Conservation (phyloP, 768 basidiomycete species). For the Auricularia sp. region DNA sequence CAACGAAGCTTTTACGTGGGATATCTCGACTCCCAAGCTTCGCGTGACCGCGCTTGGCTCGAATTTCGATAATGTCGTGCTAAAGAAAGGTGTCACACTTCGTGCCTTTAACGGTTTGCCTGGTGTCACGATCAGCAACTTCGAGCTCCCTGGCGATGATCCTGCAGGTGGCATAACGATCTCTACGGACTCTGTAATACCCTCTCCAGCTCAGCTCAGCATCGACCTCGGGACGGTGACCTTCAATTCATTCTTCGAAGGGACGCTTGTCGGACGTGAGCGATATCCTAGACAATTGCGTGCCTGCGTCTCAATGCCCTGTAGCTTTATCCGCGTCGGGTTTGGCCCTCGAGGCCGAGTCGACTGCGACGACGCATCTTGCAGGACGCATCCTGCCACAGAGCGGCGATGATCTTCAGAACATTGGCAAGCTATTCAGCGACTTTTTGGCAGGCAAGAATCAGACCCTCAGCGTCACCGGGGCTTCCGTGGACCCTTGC, state of each 20-base stretch:
- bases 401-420: conserved; percentile 40
- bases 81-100: conserved; percentile 52
- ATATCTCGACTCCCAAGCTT: conserved; percentile 54
- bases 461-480: conserved; percentile 47
- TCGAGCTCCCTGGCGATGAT: conserved; percentile 57
- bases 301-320: not conserved
- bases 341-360: conserved; percentile 41
- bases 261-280: conserved; percentile 52
- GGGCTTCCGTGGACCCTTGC: conserved; percentile 50
- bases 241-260: conserved; percentile 53
- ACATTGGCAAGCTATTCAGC: conserved; percentile 55
- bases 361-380: conserved; percentile 42
- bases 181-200: conserved; percentile 55
- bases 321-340: conserved; percentile 43
- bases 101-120: conserved; percentile 64
- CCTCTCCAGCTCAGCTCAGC: conserved; percentile 58
- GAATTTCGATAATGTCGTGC: conserved; percentile 53
- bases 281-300: not conserved
- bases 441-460: conserved; percentile 55
- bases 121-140: conserved; percentile 62
- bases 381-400: conserved; percentile 58
- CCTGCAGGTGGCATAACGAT: conserved; percentile 61
- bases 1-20: conserved; percentile 57
- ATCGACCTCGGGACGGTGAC: conserved; percentile 57
- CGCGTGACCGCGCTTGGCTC: conserved; percentile 58